Evolutionary conservation across 768 basidiomycete genomes (phyloP).

Genomic region (Pleurotus salmoneostramineus): DNA sequence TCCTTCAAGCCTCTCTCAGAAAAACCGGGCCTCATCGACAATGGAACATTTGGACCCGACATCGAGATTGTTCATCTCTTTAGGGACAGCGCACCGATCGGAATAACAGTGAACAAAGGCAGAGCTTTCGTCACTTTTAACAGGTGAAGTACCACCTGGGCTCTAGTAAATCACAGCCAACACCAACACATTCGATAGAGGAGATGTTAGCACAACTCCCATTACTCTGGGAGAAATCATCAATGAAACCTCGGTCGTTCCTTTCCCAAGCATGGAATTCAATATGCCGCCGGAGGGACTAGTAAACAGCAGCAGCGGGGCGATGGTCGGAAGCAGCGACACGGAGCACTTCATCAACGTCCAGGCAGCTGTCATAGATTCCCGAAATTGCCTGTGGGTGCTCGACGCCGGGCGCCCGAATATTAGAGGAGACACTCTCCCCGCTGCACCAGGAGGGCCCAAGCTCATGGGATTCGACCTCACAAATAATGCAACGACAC

Average conservation of each 20-base stretch:
- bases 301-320: conserved; percentile 8
- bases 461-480: conserved; percentile 14
- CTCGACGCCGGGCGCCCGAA: conserved; percentile 12
- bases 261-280: conserved; percentile 11
- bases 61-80: conserved; percentile 14
- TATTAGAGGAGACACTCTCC: conserved; percentile 9
- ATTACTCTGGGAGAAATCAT: conserved; percentile 13
- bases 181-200: neutral
- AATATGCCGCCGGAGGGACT: conserved; percentile 13
- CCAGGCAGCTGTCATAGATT: conserved; percentile 11
- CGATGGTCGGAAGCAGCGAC: conserved; percentile 10
- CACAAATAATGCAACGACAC: conserved; percentile 7
- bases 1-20: conserved; percentile 1
- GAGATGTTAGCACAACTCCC: conserved; percentile 8
- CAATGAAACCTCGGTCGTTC: conserved; percentile 6
- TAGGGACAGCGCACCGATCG: conserved; percentile 21
- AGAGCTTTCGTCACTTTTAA: conserved; percentile 13
- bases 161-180: neutral
- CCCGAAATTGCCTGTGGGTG: conserved; percentile 13
- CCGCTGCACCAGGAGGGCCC: conserved; percentile 11
- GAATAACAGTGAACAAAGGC: conserved; percentile 16
- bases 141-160: neutral
- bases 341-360: conserved; percentile 14
- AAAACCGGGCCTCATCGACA: conserved; percentile 14
- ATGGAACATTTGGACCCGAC: conserved; percentile 13